A percentile compares a stretch with the other conserved stretches of the same genome.
Conservation (phyloP, 2,329 filamentous ascomycete species). For the Tothia fuscella region DNA sequence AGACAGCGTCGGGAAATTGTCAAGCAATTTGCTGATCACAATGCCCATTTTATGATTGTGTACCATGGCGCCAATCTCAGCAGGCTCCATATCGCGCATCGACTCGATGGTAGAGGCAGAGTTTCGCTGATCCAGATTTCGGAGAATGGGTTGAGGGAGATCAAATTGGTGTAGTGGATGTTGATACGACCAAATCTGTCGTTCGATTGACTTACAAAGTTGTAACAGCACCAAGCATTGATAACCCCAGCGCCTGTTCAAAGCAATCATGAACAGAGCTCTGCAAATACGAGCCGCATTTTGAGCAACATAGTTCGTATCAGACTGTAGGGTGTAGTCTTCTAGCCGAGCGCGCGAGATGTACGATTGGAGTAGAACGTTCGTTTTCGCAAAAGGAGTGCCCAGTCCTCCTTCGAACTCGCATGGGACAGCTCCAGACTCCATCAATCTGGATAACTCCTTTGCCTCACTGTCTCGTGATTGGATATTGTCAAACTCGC, state of each 20-base stretch:
- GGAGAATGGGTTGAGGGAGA: conserved; percentile 68
- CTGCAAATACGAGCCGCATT: conserved; percentile 91
- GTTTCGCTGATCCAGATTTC: conserved; percentile 74
- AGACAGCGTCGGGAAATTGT: conserved; percentile 83
- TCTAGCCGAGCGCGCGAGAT: conserved; percentile 81
- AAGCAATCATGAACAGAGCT: conserved; percentile 91
- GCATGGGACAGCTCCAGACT: conserved; percentile 56
- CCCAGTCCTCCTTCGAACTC: conserved; percentile 59
- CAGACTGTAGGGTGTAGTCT: conserved; percentile 86
- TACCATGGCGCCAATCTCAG: conserved; percentile 81
- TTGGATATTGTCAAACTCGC: conserved; percentile 95
- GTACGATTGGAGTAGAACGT: conserved; percentile 86
- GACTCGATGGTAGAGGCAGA: conserved; percentile 62
- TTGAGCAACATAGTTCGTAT: conserved; percentile 89
- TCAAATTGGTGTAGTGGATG: conserved; percentile 95
- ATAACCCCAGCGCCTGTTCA: conserved; percentile 91
- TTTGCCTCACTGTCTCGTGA: conserved; percentile 81
- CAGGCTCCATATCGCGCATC: conserved; percentile 82
- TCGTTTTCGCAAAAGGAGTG: conserved; percentile 78
- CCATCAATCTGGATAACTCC: conserved; percentile 64
- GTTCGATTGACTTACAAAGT: conserved; percentile 93
- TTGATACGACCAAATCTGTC: conserved; percentile 86
- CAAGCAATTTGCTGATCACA: conserved; percentile 67
- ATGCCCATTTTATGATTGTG: conserved; percentile 82
- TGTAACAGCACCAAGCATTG: conserved; percentile 86